Percentiles rank a stretch among this genome's conserved stretches.
These are phyloP conservation scores for Novymonas esmeraldas DNA, from an alignment of 208 protist genomes.

Conservation along the genomic window DNA sequence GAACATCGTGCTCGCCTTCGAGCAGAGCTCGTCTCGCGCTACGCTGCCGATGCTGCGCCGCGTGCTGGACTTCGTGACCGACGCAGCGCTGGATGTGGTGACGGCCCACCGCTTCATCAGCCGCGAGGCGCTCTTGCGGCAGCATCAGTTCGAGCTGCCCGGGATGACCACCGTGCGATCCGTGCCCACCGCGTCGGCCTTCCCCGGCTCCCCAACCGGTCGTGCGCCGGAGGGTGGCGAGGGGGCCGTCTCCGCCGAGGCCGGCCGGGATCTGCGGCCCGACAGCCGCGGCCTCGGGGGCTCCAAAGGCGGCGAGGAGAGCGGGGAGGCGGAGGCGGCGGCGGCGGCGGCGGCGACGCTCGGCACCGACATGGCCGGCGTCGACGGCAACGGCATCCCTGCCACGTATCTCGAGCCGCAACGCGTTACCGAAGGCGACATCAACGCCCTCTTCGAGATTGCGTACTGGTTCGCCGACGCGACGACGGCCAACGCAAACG, in stretches of 20 bases:
- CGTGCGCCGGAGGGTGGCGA: no score
- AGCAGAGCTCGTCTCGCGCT: constrained; percentile 63
- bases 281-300: no score
- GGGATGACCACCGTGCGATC: constrained; percentile 12
- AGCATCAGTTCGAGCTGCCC: constrained; percentile 48
- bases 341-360: no score
- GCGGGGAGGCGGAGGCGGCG: no score
- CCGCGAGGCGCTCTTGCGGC: constrained; percentile 55
- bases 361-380: not conserved
- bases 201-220: not conserved
- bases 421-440: constrained; percentile 64
- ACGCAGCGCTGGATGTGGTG: constrained; percentile 73
- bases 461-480: constrained; percentile 81
- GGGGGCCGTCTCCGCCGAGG: no score
- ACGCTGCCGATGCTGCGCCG: constrained; percentile 70
- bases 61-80: constrained; percentile 74
- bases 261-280: no score
- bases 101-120: constrained; percentile 74
- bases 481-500: constrained; percentile 68
- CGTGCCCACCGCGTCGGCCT: not conserved
- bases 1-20: constrained; percentile 78
- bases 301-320: no score
- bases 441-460: constrained; percentile 80
- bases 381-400: constrained; percentile 3
- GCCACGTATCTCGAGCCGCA: constrained; percentile 24